A percentile compares a stretch with the other conserved stretches of the same genome.
These are phyloP conservation scores for Mycosphaerella sp. DNA, from an alignment of 2,329 filamentous ascomycete genomes.

Conservation along the genomic window DNA sequence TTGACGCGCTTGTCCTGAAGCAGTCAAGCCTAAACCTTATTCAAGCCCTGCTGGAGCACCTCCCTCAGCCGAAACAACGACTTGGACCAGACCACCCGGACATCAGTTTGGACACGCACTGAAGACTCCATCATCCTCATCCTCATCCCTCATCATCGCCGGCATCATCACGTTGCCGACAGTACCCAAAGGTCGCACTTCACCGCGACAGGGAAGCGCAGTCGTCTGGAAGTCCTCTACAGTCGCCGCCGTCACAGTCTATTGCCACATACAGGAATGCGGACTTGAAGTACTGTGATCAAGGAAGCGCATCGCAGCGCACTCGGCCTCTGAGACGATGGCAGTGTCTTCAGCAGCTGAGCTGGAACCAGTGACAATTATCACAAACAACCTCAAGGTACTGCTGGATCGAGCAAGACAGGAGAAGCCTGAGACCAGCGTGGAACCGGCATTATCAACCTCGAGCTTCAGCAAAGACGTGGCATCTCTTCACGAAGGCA, in stretches of 20 bases:
- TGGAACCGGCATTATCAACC: conserved; percentile 42
- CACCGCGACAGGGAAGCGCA: too few species aligned
- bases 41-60: too few species aligned
- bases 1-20: not conserved
- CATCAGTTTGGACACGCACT: too few species aligned
- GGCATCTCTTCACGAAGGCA: conserved; percentile 24
- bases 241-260: too few species aligned
- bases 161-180: too few species aligned
- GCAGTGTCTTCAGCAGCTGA: conserved; percentile 25
- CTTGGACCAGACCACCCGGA: too few species aligned
- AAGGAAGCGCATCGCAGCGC: not conserved
- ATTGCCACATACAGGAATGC: not conserved
- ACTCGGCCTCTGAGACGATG: conserved; percentile 17
- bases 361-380: conserved; percentile 25
- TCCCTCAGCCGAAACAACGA: too few species aligned
- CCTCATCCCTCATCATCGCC: too few species aligned
- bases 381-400: conserved; percentile 31
- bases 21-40: not conserved
- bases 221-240: too few species aligned
- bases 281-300: not conserved
- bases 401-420: conserved; percentile 38
- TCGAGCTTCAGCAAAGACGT: conserved; percentile 34
- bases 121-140: too few species aligned
- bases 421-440: conserved; percentile 37
- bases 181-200: too few species aligned